Evolutionary conservation across 768 basidiomycete genomes (phyloP), one percentile per base, ranked within the genome.

Genomic region (Boletus insuetus): DNA sequence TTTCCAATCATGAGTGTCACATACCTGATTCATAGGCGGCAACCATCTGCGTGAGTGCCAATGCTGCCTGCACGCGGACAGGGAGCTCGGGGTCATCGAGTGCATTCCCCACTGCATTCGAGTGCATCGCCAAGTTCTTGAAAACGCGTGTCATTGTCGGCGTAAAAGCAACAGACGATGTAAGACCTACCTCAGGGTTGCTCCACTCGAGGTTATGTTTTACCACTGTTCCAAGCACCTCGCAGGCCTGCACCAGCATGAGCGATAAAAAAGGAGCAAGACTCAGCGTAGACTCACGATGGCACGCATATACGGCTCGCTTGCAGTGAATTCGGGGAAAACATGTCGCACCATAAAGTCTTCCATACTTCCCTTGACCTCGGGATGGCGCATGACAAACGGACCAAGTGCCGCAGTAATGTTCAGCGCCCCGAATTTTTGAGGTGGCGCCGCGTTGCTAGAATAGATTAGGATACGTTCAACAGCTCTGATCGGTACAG

Each of bases 401-500:
- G 83, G 82, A 0, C 85, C 86, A 4, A 95, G 79, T 0, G 84
- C 84, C 29, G 86, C 80, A 12, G 84, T 84, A 81, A 94, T 91
- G 63, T 89, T 90, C 37, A 96, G 76, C 3, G 89, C 94, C 44
- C 92, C 94, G 63, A 89, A 95, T 44, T 85, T 82, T 59, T 94
- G 86, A 22, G 81, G 73, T 6, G 89, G 69, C 2, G 81, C 56
- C 3, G 84, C 77, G 44, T 75, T 74, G n/a, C 79, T 80, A 55
- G 67, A 40, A 24, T 4, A 50, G 29, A 29, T 29, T 29, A 29
- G 11, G 8, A 20, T 6, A 22, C 16, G 20, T 44, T 60, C 44
- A 51, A 52, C 24, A 32, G 16, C 12, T 17, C 10, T 11, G 3
- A 41, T 19, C 26, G 2, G 4, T 5, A 49, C 5, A 56, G 9